Conservation (phyloP, 2,329 filamentous ascomycete species). For the Berkeleyomyces rouxiae region DNA sequence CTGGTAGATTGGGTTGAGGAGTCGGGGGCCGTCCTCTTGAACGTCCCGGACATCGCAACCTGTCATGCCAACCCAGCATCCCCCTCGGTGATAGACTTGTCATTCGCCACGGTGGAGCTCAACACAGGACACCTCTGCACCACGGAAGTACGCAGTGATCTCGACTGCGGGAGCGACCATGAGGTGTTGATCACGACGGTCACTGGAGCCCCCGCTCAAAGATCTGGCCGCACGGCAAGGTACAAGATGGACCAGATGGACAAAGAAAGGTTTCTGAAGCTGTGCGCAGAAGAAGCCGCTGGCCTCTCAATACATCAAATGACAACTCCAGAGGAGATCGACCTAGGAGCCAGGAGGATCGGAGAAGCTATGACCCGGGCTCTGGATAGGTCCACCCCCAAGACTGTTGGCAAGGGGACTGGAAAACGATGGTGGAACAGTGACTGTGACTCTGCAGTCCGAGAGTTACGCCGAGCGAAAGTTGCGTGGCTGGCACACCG, state of each 20-base stretch:
- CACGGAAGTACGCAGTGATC: background rate
- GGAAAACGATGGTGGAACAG: background rate
- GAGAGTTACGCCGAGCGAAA: too few relatives aligned
- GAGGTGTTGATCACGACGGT: background rate
- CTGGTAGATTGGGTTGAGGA: background rate
- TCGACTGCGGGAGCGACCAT: background rate
- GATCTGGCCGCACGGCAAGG: background rate
- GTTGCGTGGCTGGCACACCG: too few relatives aligned
- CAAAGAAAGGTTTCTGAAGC: background rate
- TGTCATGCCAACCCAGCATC: background rate
- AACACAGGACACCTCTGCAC: background rate
- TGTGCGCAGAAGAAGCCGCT: background rate
- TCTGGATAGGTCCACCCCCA: background rate
- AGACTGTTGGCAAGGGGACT: background rate
- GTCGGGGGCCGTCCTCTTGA: background rate
- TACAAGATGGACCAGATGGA: background rate
- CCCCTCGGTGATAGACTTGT: background rate
- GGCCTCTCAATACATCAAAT: background rate
- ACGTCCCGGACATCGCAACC: background rate
- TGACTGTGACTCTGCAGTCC: too few relatives aligned
- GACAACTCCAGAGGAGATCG: background rate
- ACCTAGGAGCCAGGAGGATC: background rate
- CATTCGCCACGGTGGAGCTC: background rate
- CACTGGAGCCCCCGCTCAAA: background rate
- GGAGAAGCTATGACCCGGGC: background rate